Evolutionary conservation across 345 rosid species (phyloP).

Genomic region (Eucalyptus lansdowneana): DNA sequence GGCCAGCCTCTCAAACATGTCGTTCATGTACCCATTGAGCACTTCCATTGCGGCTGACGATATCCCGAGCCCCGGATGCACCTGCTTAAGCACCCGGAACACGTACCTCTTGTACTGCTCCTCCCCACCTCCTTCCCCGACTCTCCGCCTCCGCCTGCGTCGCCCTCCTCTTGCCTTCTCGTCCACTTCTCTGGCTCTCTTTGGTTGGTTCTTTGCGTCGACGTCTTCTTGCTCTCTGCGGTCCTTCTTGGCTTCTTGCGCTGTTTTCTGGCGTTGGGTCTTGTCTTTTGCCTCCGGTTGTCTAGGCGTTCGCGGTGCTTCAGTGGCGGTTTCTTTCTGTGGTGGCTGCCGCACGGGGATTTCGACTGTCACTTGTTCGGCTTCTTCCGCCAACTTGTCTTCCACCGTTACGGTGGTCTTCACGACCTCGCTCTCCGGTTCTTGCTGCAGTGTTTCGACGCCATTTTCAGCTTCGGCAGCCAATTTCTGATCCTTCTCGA

Average conservation of each 20-base stretch:
- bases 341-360: neutral
- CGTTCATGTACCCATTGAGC: slow-evolving; percentile 53
- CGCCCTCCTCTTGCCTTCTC: neutral
- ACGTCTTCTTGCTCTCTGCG: neutral
- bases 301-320: neutral
- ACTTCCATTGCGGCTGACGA: slow-evolving; percentile 63
- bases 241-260: neutral
- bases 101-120: slow-evolving; percentile 55
- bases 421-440: neutral
- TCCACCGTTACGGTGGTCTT: neutral
- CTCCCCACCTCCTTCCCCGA: neutral
- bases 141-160: neutral
- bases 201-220: neutral
- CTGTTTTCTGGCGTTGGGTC: neutral
- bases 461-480: neutral
- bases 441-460: neutral
- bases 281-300: neutral
- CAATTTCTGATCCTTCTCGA: neutral
- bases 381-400: neutral
- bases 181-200: neutral
- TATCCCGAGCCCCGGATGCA: slow-evolving; percentile 58
- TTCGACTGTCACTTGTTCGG: neutral
- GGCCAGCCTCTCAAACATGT: slow-evolving; percentile 66
- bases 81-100: slow-evolving; percentile 50
- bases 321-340: neutral